Conservation (phyloP, 73 alveolate genomes). For the Paramecium primaurelia region DNA sequence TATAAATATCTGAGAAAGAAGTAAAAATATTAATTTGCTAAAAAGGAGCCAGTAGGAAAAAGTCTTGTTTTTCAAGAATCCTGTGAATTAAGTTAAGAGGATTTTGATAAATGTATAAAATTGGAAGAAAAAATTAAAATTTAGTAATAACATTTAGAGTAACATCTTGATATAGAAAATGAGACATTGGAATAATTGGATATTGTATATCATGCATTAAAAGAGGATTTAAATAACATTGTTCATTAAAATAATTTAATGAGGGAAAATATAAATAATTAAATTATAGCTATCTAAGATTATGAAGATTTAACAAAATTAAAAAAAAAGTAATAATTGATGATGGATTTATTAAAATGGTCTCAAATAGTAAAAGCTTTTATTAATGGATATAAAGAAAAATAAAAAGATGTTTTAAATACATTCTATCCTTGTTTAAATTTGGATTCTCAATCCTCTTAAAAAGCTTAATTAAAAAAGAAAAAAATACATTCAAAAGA, state of each 20-base stretch:
- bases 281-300: background rate
- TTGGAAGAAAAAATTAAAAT: background rate
- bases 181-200: background rate
- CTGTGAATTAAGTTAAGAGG: conserved; percentile 5
- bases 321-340: background rate
- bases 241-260: background rate
- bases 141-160: background rate
- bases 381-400: conserved; percentile 13
- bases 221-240: background rate
- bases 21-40: background rate
- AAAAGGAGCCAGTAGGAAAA: conserved; percentile 25
- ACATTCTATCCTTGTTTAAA: background rate
- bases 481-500: conserved; percentile 7
- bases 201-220: background rate
- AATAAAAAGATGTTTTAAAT: background rate
- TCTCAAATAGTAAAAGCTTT: background rate
- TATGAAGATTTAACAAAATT: background rate
- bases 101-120: background rate
- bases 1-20: background rate
- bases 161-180: background rate
- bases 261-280: background rate
- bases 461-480: background rate
- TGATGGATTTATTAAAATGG: conserved; percentile 3
- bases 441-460: background rate
- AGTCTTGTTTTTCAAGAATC: background rate